Conservation (phyloP, 176 grass and related monocot species). For the Miscanthus lutarioriparius region DNA sequence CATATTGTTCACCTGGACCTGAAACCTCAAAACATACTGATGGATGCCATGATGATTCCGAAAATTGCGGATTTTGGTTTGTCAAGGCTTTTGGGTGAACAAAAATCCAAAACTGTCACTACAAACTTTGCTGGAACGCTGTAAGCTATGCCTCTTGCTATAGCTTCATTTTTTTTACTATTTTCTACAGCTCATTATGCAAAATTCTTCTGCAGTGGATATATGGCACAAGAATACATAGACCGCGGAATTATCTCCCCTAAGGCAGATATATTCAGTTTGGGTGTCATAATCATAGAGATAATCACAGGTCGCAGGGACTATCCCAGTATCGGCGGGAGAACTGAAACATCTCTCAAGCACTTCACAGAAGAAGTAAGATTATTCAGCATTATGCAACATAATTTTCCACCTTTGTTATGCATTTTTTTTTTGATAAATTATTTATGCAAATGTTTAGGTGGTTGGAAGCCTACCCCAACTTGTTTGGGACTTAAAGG, state of each 20-base stretch:
- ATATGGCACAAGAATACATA: background rate
- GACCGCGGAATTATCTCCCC: background rate
- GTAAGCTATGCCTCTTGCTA: background rate
- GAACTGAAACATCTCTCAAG: background rate
- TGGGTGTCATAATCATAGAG: background rate
- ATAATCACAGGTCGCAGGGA: background rate
- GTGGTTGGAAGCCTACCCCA: background rate
- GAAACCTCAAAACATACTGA: slow-evolving; percentile 1
- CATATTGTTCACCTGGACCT: slow-evolving; percentile 13
- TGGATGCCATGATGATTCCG: background rate
- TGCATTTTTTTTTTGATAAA: no score
- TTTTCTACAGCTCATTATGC: background rate
- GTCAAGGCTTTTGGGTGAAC: background rate
- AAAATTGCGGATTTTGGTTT: background rate
- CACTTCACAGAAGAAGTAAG: background rate
- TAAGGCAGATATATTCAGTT: background rate
- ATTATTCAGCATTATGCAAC: background rate
- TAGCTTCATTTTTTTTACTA: background rate
- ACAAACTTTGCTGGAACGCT: background rate
- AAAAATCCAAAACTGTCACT: background rate
- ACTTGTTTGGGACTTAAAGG: no score
- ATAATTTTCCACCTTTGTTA: no score
- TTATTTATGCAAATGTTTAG: background rate
- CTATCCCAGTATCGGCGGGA: background rate
- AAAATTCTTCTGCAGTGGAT: background rate